Percentiles rank a stretch among this genome's conserved stretches.
phyloP scores from a whole-genome alignment of 1,284 basidiomycete species.

The Polyporus tsugae region DNA sequence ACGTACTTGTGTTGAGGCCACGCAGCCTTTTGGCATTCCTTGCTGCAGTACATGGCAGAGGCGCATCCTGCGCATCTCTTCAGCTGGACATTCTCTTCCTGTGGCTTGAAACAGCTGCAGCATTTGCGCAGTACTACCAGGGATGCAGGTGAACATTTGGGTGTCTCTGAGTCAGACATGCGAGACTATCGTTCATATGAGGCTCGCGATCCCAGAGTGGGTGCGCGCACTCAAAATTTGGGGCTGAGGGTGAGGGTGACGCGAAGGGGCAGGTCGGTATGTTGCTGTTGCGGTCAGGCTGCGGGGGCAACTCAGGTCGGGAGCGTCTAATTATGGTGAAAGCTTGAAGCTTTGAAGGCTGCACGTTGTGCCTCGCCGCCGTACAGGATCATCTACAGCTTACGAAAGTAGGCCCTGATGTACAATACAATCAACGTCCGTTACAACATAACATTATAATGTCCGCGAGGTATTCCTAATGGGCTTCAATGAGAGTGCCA shows the following conservation, averaged over 20 bases:
- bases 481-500: no score
- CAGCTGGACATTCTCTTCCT: slow-evolving; percentile 6
- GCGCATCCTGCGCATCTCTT: slow-evolving; percentile 20
- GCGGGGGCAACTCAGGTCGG: neutral
- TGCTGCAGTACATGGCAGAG: slow-evolving; percentile 21
- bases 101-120: neutral
- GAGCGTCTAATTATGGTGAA: neutral
- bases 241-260: neutral
- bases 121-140: slow-evolving; percentile 3
- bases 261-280: neutral
- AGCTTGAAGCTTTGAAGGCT: no score
- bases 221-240: neutral
- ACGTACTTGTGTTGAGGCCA: slow-evolving; percentile 24
- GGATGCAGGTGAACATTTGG: neutral
- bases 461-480: no score
- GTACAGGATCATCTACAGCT: no score
- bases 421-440: no score
- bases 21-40: slow-evolving; percentile 18
- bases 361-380: no score
- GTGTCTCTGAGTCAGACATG: neutral
- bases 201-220: neutral
- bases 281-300: neutral
- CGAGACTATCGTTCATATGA: neutral
- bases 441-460: no score
- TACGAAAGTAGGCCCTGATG: no score